These are phyloP conservation scores for Cordyceps tenuipes DNA, from an alignment of 2,329 filamentous ascomycete genomes.

Conservation along the genomic window DNA sequence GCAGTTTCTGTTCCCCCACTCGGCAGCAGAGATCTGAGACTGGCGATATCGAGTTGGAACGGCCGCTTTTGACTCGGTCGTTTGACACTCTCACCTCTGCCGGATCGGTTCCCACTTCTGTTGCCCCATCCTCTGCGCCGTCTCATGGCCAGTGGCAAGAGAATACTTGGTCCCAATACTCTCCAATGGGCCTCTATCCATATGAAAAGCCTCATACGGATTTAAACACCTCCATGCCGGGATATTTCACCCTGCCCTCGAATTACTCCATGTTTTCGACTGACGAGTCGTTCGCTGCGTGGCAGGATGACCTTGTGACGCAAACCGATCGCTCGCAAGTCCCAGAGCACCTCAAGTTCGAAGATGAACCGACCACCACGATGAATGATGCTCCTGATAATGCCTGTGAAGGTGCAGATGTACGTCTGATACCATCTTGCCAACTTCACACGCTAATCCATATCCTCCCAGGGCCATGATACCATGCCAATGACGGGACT, in stretches of 20 bases:
- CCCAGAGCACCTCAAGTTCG: not conserved
- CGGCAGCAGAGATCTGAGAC: constrained; percentile 1
- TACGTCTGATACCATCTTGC: not conserved
- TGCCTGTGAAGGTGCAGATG: not conserved
- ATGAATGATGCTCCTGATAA: not conserved
- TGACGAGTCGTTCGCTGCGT: not conserved
- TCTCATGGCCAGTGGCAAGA: not conserved
- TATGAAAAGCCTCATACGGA: not conserved
- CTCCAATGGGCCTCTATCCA: constrained; percentile 1
- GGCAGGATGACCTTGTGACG: not conserved
- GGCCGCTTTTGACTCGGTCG: constrained; percentile 6
- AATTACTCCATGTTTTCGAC: constrained; percentile 3
- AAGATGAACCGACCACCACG: not conserved
- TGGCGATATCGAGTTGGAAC: not conserved
- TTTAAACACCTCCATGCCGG: not conserved
- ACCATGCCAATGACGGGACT: not conserved
- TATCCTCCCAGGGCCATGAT: not conserved
- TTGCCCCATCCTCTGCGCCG: constrained; percentile 1
- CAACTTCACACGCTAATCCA: not conserved
- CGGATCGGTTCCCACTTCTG: constrained; percentile 1
- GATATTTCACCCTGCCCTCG: constrained; percentile 2
- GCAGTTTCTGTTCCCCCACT: constrained; percentile 3
- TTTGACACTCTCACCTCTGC: constrained; percentile 2
- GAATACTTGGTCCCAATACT: not conserved
- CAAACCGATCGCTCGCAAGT: not conserved